Conservation (phyloP, 495 filamentous ascomycete species). For the Filosporella fistucella region DNA sequence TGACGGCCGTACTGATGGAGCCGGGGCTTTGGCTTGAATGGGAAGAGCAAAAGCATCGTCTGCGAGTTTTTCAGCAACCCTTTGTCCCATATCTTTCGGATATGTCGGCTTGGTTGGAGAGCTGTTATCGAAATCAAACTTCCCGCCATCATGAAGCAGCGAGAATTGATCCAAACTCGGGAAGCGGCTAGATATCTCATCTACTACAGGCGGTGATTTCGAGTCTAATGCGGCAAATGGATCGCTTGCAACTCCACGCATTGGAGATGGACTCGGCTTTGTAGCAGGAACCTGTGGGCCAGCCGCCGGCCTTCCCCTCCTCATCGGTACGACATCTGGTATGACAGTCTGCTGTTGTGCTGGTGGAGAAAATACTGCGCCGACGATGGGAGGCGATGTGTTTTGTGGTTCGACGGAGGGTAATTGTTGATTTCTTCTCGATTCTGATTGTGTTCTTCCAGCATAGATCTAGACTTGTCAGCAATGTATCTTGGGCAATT, state of each 20-base stretch:
- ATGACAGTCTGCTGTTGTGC: constrained; percentile 65
- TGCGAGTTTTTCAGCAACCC: constrained; percentile 78
- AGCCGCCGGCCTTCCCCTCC: constrained; percentile 75
- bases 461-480: constrained; percentile 71
- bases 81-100: constrained; percentile 61
- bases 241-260: constrained; percentile 66
- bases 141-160: constrained; percentile 79
- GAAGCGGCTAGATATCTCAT: constrained; percentile 82
- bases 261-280: constrained; percentile 71
- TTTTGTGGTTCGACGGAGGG: constrained; percentile 42
- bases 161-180: constrained; percentile 93
- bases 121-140: constrained; percentile 78
- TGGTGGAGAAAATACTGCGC: constrained; percentile 64
- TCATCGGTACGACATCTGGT: constrained; percentile 93
- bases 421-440: constrained; percentile 55
- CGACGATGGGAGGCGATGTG: constrained; percentile 55
- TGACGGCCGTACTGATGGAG: constrained; percentile 32
- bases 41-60: constrained; percentile 74
- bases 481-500: not conserved
- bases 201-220: constrained; percentile 47
- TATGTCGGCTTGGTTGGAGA: constrained; percentile 37
- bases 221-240: constrained; percentile 88
- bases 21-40: constrained; percentile 16
- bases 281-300: constrained; percentile 32
- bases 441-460: constrained; percentile 46